Evolutionary conservation across 495 filamentous ascomycete species (phyloP).

Genomic region (Podospora pseudocomata): DNA sequence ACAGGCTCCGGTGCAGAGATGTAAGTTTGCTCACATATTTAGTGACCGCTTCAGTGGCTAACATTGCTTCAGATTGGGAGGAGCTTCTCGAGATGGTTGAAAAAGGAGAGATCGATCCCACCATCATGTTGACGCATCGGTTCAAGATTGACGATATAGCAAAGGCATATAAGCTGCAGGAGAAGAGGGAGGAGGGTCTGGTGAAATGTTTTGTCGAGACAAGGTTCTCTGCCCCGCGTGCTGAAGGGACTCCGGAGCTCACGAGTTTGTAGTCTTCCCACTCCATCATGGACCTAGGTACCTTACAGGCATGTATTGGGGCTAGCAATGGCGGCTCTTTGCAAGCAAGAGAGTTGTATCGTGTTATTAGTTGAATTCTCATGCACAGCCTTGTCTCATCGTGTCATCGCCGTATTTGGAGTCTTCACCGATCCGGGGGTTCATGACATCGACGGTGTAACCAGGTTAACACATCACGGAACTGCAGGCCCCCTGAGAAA

Average conservation of each 20-base stretch:
- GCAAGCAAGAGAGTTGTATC: no score
- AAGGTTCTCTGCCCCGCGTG: slow-evolving; percentile 5
- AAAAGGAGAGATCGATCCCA: slow-evolving; percentile 11
- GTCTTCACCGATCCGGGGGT: no score
- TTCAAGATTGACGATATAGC: slow-evolving; percentile 13
- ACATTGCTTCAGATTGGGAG: slow-evolving; percentile 8
- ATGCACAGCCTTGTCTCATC: no score
- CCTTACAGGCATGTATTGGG: no score
- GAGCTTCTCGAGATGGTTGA: slow-evolving; percentile 13
- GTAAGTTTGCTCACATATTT: neutral
- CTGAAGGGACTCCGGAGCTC: slow-evolving; percentile 14
- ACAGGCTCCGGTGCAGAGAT: slow-evolving; percentile 9
- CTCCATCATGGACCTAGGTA: no score
- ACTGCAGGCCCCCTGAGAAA: no score
- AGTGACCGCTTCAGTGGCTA: neutral
- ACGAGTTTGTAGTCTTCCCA: neutral
- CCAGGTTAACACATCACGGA: no score
- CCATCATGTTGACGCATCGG: slow-evolving; percentile 17
- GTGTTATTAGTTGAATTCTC: no score
- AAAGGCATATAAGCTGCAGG: slow-evolving; percentile 16
- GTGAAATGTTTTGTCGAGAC: slow-evolving; percentile 21
- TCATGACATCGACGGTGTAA: no score
- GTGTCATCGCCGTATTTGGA: no score
- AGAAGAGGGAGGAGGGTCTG: slow-evolving; percentile 10
- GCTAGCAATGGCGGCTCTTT: no score